Conservation (phyloP, 1,284 basidiomycete genomes). For the Ustilago curta region DNA sequence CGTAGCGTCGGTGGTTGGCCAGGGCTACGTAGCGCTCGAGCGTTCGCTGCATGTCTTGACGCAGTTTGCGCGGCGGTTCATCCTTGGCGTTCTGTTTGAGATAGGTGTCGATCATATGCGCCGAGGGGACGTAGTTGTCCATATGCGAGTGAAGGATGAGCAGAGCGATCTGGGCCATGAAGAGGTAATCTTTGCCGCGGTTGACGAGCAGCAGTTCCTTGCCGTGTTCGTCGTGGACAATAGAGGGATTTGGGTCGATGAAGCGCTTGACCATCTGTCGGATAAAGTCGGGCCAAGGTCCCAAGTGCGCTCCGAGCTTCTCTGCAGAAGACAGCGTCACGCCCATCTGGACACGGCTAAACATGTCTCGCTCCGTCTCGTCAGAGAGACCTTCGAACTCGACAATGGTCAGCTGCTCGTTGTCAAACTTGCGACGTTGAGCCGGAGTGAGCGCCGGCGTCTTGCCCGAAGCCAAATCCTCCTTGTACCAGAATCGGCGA, state of each 20-base stretch:
- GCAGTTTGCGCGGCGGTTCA: conserved; percentile 8
- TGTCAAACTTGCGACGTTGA: conserved; percentile 49
- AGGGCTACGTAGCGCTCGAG: conserved; percentile 43
- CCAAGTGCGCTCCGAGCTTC: conserved; percentile 53
- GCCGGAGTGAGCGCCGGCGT: conserved; percentile 30
- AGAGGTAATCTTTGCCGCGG: conserved; percentile 50
- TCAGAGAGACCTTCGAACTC: conserved; percentile 48
- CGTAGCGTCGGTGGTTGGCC: conserved; percentile 41
- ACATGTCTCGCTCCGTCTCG: conserved; percentile 56
- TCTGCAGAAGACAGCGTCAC: conserved; percentile 54
- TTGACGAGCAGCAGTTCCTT: conserved; percentile 30
- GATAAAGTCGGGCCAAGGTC: conserved; percentile 48
- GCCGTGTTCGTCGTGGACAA: conserved; percentile 35
- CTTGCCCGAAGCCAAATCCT: conserved; percentile 20
- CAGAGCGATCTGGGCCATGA: conserved; percentile 48
- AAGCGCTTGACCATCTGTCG: conserved; percentile 53
- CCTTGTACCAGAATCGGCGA: conserved; percentile 46
- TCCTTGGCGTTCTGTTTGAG: conserved; percentile 28
- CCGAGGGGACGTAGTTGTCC: conserved; percentile 26
- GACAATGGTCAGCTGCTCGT: conserved; percentile 50
- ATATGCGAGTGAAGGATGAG: conserved; percentile 27
- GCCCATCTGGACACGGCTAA: conserved; percentile 59
- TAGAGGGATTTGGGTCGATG: conserved; percentile 39
- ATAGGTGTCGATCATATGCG: conserved; percentile 32
- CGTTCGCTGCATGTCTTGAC: conserved; percentile 25